phyloP scores from a whole-genome alignment of 805 yeast species.

The Yarrowia sp. region DNA sequence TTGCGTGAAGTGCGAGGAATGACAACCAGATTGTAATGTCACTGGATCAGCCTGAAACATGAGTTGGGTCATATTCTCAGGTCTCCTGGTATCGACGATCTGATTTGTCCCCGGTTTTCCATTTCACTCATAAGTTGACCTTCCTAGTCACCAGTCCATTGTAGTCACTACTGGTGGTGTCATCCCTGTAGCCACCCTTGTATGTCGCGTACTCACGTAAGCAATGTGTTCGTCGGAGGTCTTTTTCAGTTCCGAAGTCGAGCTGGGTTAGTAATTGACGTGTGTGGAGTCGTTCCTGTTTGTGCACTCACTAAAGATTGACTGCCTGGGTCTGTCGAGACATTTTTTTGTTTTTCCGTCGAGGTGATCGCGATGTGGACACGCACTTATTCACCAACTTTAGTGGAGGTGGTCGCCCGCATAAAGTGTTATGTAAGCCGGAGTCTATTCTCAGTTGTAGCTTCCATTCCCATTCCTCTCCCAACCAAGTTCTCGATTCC shows the following conservation, averaged over 20 bases:
- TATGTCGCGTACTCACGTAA: slow-evolving; percentile 28
- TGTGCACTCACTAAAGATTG: slow-evolving; percentile 30
- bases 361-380: slow-evolving; percentile 20
- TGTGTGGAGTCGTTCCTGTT: no score
- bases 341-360: background rate
- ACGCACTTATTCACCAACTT: slow-evolving; percentile 13
- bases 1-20: no score
- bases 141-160: background rate
- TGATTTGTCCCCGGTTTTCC: no score
- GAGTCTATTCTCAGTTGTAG: background rate
- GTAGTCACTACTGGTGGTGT: no score
- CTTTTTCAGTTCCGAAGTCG: slow-evolving; percentile 35
- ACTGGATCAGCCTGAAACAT: no score
- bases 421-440: background rate
- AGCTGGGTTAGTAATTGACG: slow-evolving; percentile 30
- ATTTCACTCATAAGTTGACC: background rate
- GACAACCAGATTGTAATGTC: no score
- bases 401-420: background rate
- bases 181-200: no score
- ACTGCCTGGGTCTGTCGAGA: slow-evolving; percentile 25
- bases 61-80: no score
- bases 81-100: no score
- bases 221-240: slow-evolving; percentile 37
- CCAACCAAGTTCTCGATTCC: background rate
- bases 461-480: background rate